Evolutionary conservation across 805 yeast species (phyloP), one percentile per base, ranked within the genome.

Genomic region (Yamadazyma scolyti): DNA sequence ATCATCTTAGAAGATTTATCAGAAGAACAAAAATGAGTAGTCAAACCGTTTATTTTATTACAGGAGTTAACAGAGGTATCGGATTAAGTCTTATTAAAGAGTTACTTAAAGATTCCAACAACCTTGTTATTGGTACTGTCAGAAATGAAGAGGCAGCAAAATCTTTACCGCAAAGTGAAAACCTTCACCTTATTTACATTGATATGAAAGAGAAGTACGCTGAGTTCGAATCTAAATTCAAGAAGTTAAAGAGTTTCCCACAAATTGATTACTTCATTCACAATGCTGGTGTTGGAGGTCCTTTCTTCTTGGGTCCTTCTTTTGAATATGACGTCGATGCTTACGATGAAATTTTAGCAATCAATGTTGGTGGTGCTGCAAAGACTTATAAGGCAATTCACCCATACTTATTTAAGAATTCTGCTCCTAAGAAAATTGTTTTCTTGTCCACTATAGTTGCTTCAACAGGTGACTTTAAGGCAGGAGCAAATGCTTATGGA

Each of bases 11-110:
- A n/a, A n/a, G n/a, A n/a, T n/a, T n/a, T n/a, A n/a, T n/a, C n/a
- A n/a, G n/a, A n/a, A n/a, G n/a, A n/a, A n/a, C n/a, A n/a, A n/a
- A n/a, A n/a, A n/a, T n/a, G n/a, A n/a, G n/a, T n/a, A n/a, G n/a
- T n/a, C n/a, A n/a, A n/a, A n/a, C n/a, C n/a, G n/a, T n/a, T 23
- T 39, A 41, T 21, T 36, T 40, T 23, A 27, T 39, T 9, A 58
- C 65, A 2, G 71, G 73, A 10, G 65, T 65, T 16, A 60, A 66
- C 14, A 49, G 62, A 31, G 70, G 71, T 5, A 54, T 65, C 16
- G 71, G 73, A 5, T 44, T 47, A 11, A 51, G 46, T 1, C 43
- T 62, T 11, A 50, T 46, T 4, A 44, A 49, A 25, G 40, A 43
- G 26, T 34, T 59, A 16, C 38, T 44, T 20, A 15, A 11, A 31